phyloP scores from a whole-genome alignment of 768 basidiomycete species.

The Asterophora parasitica region DNA sequence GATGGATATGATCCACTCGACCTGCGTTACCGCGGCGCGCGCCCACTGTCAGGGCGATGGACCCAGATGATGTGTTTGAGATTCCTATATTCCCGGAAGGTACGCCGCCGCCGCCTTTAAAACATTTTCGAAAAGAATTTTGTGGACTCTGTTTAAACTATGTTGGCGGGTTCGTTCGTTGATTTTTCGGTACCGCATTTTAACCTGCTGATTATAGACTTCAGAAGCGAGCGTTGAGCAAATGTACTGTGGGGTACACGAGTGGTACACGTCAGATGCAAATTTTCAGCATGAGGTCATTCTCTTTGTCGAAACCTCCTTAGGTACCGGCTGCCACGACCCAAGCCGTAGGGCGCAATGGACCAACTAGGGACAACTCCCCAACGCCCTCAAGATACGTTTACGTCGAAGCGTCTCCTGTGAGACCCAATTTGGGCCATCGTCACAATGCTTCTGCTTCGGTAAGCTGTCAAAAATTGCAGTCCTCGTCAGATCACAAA shows the following conservation, averaged over 20 bases:
- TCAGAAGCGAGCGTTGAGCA: too few relatives aligned
- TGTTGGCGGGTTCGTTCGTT: too few relatives aligned
- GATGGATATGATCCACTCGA: too few relatives aligned
- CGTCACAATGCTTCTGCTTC: constrained; percentile 18
- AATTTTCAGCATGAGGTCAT: not conserved
- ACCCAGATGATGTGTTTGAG: too few relatives aligned
- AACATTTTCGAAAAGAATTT: too few relatives aligned
- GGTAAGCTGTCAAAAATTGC: constrained; percentile 16
- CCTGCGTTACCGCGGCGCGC: too few relatives aligned
- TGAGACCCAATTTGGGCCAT: not conserved
- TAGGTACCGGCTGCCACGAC: constrained; percentile 1
- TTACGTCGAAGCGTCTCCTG: constrained; percentile 3
- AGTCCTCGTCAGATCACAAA: not conserved
- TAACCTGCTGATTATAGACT: not conserved
- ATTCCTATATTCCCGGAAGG: too few relatives aligned
- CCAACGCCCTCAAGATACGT: constrained; percentile 2
- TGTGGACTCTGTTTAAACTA: too few relatives aligned
- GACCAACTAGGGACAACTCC: not conserved
- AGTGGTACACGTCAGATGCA: constrained; percentile 1
- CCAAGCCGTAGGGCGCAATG: not conserved
- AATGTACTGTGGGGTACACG: not conserved
- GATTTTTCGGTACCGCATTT: constrained; percentile 9
- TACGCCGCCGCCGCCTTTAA: too few relatives aligned
- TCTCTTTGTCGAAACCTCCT: too few relatives aligned
- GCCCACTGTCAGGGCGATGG: too few relatives aligned